Evolutionary conservation across 2,329 filamentous ascomycete species (phyloP).

Genomic region (Beauveria brongniartii): DNA sequence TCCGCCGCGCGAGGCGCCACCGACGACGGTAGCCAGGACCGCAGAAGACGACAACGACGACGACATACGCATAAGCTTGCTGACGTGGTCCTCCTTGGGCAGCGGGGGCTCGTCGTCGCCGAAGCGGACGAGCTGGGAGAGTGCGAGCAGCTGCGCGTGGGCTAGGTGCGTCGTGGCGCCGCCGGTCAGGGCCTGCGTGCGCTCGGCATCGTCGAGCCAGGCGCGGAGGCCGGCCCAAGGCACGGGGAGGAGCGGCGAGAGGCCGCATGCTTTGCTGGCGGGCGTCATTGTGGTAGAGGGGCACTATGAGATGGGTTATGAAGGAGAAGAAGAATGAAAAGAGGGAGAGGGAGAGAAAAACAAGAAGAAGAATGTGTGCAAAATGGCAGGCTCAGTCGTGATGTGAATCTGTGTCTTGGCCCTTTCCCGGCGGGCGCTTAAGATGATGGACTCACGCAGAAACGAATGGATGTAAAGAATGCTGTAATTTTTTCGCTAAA

Average conservation of each 20-base stretch:
- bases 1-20: too few relatives aligned
- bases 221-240: slow-evolving; percentile 28
- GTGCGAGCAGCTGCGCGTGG: slow-evolving; percentile 28
- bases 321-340: neutral
- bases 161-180: slow-evolving; percentile 15
- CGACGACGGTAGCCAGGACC: neutral
- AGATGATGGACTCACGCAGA: neutral
- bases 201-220: slow-evolving; percentile 34
- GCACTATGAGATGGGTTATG: neutral
- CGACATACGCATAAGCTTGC: slow-evolving; percentile 20
- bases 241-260: slow-evolving; percentile 14
- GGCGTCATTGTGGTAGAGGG: neutral
- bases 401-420: neutral
- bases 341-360: neutral
- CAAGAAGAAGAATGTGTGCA: neutral
- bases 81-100: slow-evolving; percentile 21
- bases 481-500: too few relatives aligned
- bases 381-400: neutral
- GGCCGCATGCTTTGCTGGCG: neutral
- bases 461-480: neutral
- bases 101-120: slow-evolving; percentile 20
- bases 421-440: neutral
- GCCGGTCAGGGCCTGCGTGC: slow-evolving; percentile 22
- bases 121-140: slow-evolving; percentile 31
- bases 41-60: neutral